phyloP scores from a whole-genome alignment of 768 basidiomycete species.

The Dendrothele bispora region DNA sequence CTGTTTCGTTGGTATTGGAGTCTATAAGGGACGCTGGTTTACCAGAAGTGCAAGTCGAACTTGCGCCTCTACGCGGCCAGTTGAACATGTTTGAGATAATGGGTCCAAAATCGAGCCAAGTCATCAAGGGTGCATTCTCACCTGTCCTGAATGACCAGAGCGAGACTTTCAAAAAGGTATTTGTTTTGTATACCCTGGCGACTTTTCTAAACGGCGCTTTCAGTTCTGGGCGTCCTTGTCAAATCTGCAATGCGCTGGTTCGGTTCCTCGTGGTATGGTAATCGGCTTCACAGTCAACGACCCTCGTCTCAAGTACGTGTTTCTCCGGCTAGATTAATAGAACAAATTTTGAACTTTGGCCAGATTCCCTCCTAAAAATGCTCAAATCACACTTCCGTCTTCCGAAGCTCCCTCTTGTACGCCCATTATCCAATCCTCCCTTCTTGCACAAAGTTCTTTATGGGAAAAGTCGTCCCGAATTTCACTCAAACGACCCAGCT shows the following conservation, averaged over 20 bases:
- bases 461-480: conserved; percentile 67
- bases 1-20: conserved; percentile 52
- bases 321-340: not conserved
- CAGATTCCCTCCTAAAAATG: conserved; percentile 86
- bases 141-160: conserved; percentile 49
- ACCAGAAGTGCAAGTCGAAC: conserved; percentile 47
- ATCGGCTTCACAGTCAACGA: conserved; percentile 82
- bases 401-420: conserved; percentile 25
- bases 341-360: conserved; percentile 1
- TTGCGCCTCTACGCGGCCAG: conserved; percentile 69
- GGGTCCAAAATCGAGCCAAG: conserved; percentile 80
- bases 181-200: not conserved
- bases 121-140: conserved; percentile 63
- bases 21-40: conserved; percentile 20
- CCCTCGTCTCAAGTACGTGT: conserved; percentile 76
- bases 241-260: conserved; percentile 62
- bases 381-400: conserved; percentile 38
- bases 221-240: conserved; percentile 72
- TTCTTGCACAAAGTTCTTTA: conserved; percentile 64
- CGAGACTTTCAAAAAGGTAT: conserved; percentile 61
- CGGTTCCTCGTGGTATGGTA: conserved; percentile 72
- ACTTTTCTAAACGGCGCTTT: conserved; percentile 1
- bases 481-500: conserved; percentile 58
- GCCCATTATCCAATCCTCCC: conserved; percentile 51
- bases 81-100: conserved; percentile 86